Conservation (phyloP, 371 early-diverging fungal genomes). For the Mucor mucedo region DNA sequence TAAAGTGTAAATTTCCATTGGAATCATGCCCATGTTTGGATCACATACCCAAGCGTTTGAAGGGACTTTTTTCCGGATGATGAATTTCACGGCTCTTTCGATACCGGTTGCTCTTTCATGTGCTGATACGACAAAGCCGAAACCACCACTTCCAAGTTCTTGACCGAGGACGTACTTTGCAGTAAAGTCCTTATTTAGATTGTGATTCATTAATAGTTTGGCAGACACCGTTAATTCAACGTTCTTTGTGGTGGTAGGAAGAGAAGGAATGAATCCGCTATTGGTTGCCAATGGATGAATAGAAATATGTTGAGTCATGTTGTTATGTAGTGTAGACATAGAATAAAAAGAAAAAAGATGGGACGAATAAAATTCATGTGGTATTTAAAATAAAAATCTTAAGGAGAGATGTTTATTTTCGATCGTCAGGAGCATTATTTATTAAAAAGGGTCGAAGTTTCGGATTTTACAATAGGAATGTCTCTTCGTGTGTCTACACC, state of each 20-base stretch:
- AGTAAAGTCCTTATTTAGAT: constrained; percentile 52
- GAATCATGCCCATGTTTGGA: constrained; percentile 67
- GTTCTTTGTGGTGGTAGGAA: neutral
- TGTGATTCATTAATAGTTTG: constrained; percentile 49
- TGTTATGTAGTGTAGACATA: neutral
- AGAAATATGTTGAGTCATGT: constrained; percentile 19
- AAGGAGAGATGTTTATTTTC: constrained; percentile 1
- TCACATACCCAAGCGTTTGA: constrained; percentile 66
- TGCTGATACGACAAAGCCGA: constrained; percentile 78
- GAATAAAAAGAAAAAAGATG: constrained; percentile 2
- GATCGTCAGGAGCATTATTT: constrained; percentile 32
- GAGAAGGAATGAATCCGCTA: neutral
- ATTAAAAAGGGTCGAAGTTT: constrained; percentile 19
- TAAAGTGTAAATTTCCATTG: constrained; percentile 78
- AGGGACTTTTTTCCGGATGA: constrained; percentile 70
- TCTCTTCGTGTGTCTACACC: neutral
- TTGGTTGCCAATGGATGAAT: constrained; percentile 17
- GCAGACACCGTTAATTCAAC: constrained; percentile 46
- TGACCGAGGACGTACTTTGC: constrained; percentile 62
- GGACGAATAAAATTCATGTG: neutral
- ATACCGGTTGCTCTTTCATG: constrained; percentile 54
- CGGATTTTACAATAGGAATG: constrained; percentile 34
- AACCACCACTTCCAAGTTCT: constrained; percentile 82
- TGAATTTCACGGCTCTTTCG: constrained; percentile 84
- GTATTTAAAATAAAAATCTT: too few relatives aligned